Conservation (phyloP, 768 basidiomycete genomes). For the Rhodotorula kratochvilovae region DNA sequence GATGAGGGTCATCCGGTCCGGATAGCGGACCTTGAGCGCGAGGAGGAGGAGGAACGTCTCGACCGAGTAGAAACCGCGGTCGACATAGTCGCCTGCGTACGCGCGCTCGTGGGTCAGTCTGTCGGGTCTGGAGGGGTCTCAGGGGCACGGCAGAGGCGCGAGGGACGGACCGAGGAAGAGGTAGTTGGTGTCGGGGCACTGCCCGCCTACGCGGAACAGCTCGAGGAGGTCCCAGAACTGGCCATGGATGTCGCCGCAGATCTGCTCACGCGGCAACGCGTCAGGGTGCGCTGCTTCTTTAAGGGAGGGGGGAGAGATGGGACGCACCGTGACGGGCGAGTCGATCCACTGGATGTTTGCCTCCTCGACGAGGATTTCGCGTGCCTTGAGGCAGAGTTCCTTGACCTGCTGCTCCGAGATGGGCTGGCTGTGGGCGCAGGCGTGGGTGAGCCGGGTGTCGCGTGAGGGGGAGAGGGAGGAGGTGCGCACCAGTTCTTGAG, state of each 20-base stretch:
- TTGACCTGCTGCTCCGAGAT: slow-evolving; percentile 96
- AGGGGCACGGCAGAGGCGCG: no score
- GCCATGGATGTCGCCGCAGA: slow-evolving; percentile 85
- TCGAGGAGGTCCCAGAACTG: slow-evolving; percentile 93
- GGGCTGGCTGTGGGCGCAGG: slow-evolving; percentile 58
- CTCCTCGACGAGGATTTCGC: slow-evolving; percentile 71
- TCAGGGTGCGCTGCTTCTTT: neutral
- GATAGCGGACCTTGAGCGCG: slow-evolving; percentile 91
- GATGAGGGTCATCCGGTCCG: slow-evolving; percentile 93
- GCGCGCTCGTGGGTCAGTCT: neutral
- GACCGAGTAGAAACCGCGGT: slow-evolving; percentile 93
- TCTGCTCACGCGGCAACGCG: slow-evolving; percentile 37
- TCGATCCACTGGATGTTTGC: slow-evolving; percentile 95
- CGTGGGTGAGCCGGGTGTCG: neutral
- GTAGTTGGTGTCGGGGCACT: slow-evolving; percentile 49
- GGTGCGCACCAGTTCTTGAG: slow-evolving; percentile 60
- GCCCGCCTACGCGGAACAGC: slow-evolving; percentile 54
- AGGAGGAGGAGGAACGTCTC: slow-evolving; percentile 93
- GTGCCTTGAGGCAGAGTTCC: slow-evolving; percentile 86
- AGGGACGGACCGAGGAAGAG: slow-evolving; percentile 54
- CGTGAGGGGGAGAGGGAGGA: neutral
- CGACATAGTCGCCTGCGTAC: slow-evolving; percentile 90
- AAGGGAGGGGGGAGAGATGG: neutral
- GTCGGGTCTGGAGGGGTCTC: neutral
- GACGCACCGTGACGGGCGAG: slow-evolving; percentile 73